Conservation (phyloP, 2,329 filamentous ascomycete species). For the Pestalotiopsis sp. region DNA sequence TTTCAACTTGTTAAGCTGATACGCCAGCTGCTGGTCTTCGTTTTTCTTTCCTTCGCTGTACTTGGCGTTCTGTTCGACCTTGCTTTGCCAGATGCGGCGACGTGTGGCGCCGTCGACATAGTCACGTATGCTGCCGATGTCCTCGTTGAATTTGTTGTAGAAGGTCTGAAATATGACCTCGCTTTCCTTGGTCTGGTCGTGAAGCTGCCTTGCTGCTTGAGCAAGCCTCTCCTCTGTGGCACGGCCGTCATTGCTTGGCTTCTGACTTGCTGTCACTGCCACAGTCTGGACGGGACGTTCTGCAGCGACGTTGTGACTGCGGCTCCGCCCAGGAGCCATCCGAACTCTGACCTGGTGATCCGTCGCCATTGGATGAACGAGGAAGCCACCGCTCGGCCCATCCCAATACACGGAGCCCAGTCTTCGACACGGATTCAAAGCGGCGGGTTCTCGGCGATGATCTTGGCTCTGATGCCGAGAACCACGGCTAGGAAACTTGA, state of each 20-base stretch:
- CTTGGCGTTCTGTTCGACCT: constrained; percentile 19
- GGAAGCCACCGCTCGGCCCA: background rate
- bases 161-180: constrained; percentile 23
- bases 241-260: background rate
- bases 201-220: constrained; percentile 24
- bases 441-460: too few species aligned
- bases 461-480: too few species aligned
- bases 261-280: background rate
- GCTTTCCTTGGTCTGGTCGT: constrained; percentile 24
- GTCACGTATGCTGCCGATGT: constrained; percentile 22
- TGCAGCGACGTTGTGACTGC: background rate
- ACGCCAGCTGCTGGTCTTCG: constrained; percentile 20
- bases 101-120: constrained; percentile 24
- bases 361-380: background rate
- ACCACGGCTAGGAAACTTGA: too few species aligned
- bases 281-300: background rate
- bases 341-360: too few species aligned
- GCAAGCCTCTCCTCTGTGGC: constrained; percentile 25
- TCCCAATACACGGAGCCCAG: too few species aligned
- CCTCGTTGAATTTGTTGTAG: constrained; percentile 22
- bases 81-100: constrained; percentile 29
- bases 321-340: background rate
- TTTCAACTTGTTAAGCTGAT: constrained; percentile 26
- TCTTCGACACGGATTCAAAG: too few species aligned
- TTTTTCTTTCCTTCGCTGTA: constrained; percentile 19